phyloP scores from a whole-genome alignment of 2,329 filamentous ascomycete genomes.

The Colletotrichum destructivum region DNA sequence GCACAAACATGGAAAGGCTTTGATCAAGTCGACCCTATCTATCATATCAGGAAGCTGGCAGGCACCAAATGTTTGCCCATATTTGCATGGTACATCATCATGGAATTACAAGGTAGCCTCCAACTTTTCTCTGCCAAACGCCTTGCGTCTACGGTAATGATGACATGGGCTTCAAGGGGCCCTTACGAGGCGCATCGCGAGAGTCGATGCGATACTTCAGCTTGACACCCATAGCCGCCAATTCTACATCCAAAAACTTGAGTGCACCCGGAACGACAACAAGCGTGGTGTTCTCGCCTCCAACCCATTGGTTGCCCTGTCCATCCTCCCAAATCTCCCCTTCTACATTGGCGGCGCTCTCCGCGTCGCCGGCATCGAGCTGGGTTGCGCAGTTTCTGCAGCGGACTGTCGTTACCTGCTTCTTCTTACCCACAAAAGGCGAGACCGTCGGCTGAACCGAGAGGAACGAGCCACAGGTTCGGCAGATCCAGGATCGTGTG shows the following conservation, averaged over 20 bases:
- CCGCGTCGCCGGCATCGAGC: conserved; percentile 71
- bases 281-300: conserved; percentile 90
- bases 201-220: conserved; percentile 82
- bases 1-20: too few relatives aligned
- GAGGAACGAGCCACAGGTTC: conserved; percentile 90
- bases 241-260: conserved; percentile 93
- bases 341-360: conserved; percentile 69
- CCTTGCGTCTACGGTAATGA: conserved; percentile 41
- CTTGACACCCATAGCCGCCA: conserved; percentile 96
- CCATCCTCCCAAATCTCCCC: conserved; percentile 95
- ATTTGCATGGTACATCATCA: conserved; percentile 12
- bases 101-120: conserved; percentile 26
- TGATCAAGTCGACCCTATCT: background rate
- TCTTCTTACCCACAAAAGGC: conserved; percentile 75
- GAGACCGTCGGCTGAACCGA: conserved; percentile 86
- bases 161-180: conserved; percentile 60
- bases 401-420: conserved; percentile 78
- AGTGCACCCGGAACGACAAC: conserved; percentile 94
- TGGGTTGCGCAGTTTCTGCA: conserved; percentile 83
- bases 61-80: background rate
- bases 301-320: conserved; percentile 85
- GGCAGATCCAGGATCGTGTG: conserved; percentile 89
- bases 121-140: conserved; percentile 37
- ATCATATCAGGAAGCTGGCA: background rate
- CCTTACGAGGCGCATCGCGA: conserved; percentile 76